Evolutionary conservation across 331 rosid genomes (phyloP).

Genomic region (Quercus tomentella): DNA sequence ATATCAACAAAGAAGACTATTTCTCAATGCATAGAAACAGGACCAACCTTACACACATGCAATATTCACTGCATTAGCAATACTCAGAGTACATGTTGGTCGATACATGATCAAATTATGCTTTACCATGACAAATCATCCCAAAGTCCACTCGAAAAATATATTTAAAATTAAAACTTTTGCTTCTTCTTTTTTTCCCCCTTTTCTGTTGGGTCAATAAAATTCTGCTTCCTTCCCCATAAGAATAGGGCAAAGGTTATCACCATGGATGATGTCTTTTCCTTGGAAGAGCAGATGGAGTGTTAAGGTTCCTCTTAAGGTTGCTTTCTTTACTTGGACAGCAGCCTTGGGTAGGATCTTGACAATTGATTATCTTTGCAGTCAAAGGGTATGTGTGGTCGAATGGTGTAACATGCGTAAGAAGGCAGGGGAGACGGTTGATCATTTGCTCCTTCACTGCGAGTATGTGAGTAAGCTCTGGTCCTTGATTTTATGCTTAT

Average conservation of each 20-base stretch:
- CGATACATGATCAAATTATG: not conserved
- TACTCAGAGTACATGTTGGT: not conserved
- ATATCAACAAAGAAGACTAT: constrained; percentile 25
- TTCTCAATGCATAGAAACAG: constrained; percentile 4
- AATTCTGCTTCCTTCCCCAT: not conserved
- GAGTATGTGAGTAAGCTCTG: no score
- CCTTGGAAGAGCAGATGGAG: no score
- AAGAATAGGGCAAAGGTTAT: not conserved
- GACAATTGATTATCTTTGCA: no score
- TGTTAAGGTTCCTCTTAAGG: no score
- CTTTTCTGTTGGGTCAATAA: not conserved
- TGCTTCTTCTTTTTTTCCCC: not conserved
- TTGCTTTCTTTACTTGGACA: no score
- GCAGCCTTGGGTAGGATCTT: no score
- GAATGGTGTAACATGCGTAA: no score
- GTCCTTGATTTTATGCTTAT: no score
- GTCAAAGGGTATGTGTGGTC: no score
- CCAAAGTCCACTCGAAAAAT: not conserved
- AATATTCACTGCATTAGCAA: constrained; percentile 12
- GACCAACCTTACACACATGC: not conserved
- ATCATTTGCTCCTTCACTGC: no score
- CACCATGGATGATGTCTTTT: not conserved
- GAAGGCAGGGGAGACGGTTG: no score
- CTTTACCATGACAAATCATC: constrained; percentile 7
- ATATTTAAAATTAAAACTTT: not conserved